A percentile compares a stretch with the other conserved stretches of the same genome.
These are phyloP conservation scores for Moelleriella libera DNA, from an alignment of 2,329 filamentous ascomycete species.

Conservation along the genomic window DNA sequence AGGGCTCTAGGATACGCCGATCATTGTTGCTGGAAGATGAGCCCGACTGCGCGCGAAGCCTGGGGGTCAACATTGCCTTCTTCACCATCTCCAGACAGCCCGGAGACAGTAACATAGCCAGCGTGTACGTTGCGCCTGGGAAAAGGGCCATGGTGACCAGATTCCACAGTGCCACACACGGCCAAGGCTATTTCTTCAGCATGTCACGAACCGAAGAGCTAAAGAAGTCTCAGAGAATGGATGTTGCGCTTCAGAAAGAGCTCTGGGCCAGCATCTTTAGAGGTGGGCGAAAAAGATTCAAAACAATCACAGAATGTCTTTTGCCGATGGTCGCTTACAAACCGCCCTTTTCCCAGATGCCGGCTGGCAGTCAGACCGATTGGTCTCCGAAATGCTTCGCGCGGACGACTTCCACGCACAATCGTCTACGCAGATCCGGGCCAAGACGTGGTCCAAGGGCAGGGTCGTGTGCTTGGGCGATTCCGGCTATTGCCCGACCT, in stretches of 20 bases:
- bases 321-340: background rate
- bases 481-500: constrained; percentile 31
- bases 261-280: constrained; percentile 21
- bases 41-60: background rate
- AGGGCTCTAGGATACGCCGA: constrained; percentile 5
- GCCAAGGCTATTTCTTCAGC: constrained; percentile 9
- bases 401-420: constrained; percentile 29
- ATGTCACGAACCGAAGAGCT: constrained; percentile 11
- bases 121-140: constrained; percentile 17
- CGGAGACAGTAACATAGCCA: constrained; percentile 8
- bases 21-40: constrained; percentile 13
- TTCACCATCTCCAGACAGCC: constrained; percentile 20
- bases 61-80: constrained; percentile 19
- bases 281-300: constrained; percentile 10
- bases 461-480: constrained; percentile 33
- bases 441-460: constrained; percentile 20
- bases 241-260: constrained; percentile 15
- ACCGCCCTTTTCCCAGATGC: background rate
- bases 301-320: no score
- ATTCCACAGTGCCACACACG: constrained; percentile 10
- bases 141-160: constrained; percentile 19
- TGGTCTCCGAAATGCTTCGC: constrained; percentile 20
- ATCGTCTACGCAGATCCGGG: constrained; percentile 25
- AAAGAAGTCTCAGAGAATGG: constrained; percentile 7
- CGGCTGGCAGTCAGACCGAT: constrained; percentile 28